Evolutionary conservation across 352 stramenopile genomes (phyloP), one percentile per base, ranked within the genome.

Genomic region (Globisporangium mamillatum): DNA sequence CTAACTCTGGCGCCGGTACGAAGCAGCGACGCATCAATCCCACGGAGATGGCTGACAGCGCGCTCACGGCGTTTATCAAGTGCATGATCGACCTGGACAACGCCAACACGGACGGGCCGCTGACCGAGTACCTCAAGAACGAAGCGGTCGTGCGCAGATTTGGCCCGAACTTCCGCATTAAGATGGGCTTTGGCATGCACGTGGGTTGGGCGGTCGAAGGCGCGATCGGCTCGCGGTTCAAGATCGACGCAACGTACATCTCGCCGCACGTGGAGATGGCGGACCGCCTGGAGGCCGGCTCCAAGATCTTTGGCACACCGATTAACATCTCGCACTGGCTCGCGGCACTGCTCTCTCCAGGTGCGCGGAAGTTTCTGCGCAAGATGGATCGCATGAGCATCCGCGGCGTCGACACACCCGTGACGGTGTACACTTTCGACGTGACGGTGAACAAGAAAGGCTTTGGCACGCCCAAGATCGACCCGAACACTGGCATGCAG

Each of bases 221-320:
- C 14, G 97, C 95, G 3, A 99, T 99, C 67, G 96, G 96, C 44
- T 98, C 93, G 16, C 84, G 93, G 16, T 90, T 90, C 67, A 99
- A 99, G 71, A 97, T 99, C 68, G 97, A 99, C 72, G 95, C 95
- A n/a, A 98, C 96, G 18, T 99, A 99, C 71, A 96, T 99, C 62
- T 98, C 91, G 6, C 93, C 97, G 27, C 92, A 98, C 62, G 95
- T 98, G 12, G 95, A 98, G 65, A 92, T 93, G 80, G 88, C 94
- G 9, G 95, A 98, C 64, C 94, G 92, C 20, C 80, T 99, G 5
- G 95, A 99, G 75, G 95, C 91, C 6, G 93, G 84, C 0, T 98
- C 97, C 50, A 99, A 99, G 72, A 96, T 95, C 41, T 98, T 96
- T 63, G 75, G 70, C 48, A 92, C 86, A 6, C 84, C 85, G 7